Conservation (phyloP, 129 eudicot species). For the Pulicaria dysenterica region DNA sequence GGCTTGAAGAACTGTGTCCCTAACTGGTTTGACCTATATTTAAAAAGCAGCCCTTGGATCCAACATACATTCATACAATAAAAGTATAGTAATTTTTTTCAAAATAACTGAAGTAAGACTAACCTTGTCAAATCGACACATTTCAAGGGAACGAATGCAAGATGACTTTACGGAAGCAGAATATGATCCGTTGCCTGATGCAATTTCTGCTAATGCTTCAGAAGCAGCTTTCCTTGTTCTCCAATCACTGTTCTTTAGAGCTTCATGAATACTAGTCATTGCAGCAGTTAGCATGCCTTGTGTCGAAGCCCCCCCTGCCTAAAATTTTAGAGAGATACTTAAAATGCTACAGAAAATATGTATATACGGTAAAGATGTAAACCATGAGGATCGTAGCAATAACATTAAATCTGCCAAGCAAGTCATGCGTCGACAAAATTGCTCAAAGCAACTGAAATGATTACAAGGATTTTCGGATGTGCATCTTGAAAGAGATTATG, state of each 20-base stretch:
- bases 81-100: background rate
- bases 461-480: background rate
- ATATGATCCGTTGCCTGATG: constrained; percentile 67
- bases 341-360: background rate
- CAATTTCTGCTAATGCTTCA: constrained; percentile 69
- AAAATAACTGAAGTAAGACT: background rate
- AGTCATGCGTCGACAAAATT: constrained; percentile 5
- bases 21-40: constrained; percentile 91
- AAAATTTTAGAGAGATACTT: constrained; percentile 19
- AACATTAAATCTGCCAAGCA: background rate
- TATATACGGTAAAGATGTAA: background rate
- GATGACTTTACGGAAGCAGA: constrained; percentile 60
- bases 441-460: constrained; percentile 2
- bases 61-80: constrained; percentile 19
- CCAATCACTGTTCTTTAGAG: constrained; percentile 85
- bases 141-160: constrained; percentile 72
- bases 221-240: constrained; percentile 84
- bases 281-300: constrained; percentile 61
- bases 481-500: background rate
- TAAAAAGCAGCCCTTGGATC: constrained; percentile 20
- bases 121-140: constrained; percentile 96
- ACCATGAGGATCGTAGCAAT: background rate
- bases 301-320: constrained; percentile 90
- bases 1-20: constrained; percentile 85
- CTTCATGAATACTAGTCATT: constrained; percentile 82